These are phyloP conservation scores for Aureococcus anophagefferens DNA, from an alignment of 108 stramenopile genomes.

Conservation along the genomic window DNA sequence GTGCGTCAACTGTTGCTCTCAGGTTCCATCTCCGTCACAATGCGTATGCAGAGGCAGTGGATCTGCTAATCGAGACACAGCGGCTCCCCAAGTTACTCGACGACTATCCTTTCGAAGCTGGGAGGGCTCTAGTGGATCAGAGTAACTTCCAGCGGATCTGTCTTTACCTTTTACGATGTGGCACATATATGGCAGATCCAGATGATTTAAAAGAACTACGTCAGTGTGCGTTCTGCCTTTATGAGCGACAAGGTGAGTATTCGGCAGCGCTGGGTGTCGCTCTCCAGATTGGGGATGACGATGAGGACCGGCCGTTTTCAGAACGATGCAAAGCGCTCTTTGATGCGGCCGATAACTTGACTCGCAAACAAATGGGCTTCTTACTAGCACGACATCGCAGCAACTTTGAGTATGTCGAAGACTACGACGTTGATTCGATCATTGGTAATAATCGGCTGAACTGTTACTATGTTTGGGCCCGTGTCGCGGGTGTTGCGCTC, in stretches of 20 bases:
- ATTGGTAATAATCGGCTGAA: constrained; percentile 84
- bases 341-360: constrained; percentile 20
- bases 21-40: constrained; percentile 88
- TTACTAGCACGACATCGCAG: constrained; percentile 72
- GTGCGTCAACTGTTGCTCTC: too few species aligned
- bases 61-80: constrained; percentile 93
- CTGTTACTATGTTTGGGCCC: constrained; percentile 70
- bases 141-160: constrained; percentile 86
- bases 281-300: constrained; percentile 60
- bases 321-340: constrained; percentile 38
- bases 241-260: constrained; percentile 64
- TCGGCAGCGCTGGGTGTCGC: constrained; percentile 87
- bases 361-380: constrained; percentile 74
- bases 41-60: constrained; percentile 96
- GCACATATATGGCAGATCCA: constrained; percentile 83
- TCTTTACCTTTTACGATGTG: constrained; percentile 90
- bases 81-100: constrained; percentile 64
- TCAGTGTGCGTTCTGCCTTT: constrained; percentile 76
- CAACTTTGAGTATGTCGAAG: constrained; percentile 68
- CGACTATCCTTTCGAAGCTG: not conserved
- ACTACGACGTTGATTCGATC: constrained; percentile 53
- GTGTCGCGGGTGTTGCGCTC: too few species aligned
- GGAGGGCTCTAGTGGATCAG: constrained; percentile 66
- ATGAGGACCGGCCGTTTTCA: constrained; percentile 45
- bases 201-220: constrained; percentile 85